Base-by-base conservation (phyloP, 2,329 filamentous ascomycete genomes). In the Calonectria henricotiae region DNA sequence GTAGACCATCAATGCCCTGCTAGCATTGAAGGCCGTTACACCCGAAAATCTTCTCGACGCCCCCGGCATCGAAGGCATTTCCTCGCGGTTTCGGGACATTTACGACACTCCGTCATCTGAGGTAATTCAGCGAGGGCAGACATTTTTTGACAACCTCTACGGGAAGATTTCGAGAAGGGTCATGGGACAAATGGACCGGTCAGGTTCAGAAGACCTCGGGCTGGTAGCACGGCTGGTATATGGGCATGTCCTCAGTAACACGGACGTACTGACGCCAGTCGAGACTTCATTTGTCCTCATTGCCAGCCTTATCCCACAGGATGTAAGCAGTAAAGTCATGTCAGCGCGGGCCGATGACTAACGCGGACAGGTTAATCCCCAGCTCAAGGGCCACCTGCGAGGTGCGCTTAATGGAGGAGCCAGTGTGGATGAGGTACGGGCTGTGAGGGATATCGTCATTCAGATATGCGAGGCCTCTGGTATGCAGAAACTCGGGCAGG, bases 221-320 rank as follows among this genome's bases (percentile, higher is more conserved):
- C 47, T 78, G 25, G 67, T 78, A 47, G 76, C 76, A 13, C 78
- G 71, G 41, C 63, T 78, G 67, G 73, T 68, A 39, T 78, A 78
- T 6, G 76, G 76, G 46, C 78, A 78, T 62, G 71, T 78, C 35
- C 58, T 78, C 44, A 78, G 76, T 47, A 77, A 73, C 69, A 76
- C 74, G 23, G 74, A 77, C 25, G 37, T 76, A 23, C 69, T 78
- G n/a, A 75, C 76, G 5, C 73, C 65, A 32, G 67, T 20, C 25
- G 76, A 78, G 44, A 78, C 75, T 4, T 78, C 76, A 30, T 78
- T 74, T 27, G 76, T 77, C 5, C 74, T 78, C 6, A 77, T 78
- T 47, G 76, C 76, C 17, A 73, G 76, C 37, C 76, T 78, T 25
- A 78, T 78, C n/a, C 76, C 76, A 6, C 76, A 78, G 9, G 76